A percentile compares a stretch with the other conserved stretches of the same genome.
phyloP scores from a whole-genome alignment of 2,329 filamentous ascomycete species.

The Colletotrichum cuscutae region DNA sequence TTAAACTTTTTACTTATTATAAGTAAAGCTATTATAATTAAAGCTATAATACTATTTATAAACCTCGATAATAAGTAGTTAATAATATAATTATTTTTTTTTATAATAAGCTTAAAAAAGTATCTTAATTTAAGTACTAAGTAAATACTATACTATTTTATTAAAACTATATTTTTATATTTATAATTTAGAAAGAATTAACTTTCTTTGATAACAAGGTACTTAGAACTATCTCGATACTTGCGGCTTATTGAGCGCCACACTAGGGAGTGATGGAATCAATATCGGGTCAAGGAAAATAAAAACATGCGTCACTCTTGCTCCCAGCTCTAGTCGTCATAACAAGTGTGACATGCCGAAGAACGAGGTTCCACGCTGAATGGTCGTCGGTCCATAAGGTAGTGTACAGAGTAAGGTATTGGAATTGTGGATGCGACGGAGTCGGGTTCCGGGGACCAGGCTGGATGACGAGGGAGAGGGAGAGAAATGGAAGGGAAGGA shows the following conservation, averaged over 20 bases:
- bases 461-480: neutral
- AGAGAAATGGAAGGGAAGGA: conserved; percentile 27
- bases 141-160: too few species aligned
- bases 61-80: too few species aligned
- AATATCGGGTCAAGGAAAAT: neutral
- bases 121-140: too few species aligned
- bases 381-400: neutral
- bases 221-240: neutral
- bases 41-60: too few species aligned
- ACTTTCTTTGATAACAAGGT: too few species aligned
- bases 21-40: too few species aligned
- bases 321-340: neutral
- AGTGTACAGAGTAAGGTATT: too few species aligned
- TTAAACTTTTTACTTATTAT: too few species aligned
- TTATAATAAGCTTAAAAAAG: too few species aligned
- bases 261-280: neutral
- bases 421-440: neutral
- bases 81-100: too few species aligned
- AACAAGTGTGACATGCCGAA: neutral
- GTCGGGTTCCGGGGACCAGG: neutral
- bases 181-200: too few species aligned
- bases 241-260: conserved; percentile 13
- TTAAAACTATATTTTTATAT: too few species aligned
- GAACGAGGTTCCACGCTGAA: neutral
- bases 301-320: neutral